These are phyloP conservation scores for Massariosphaeria phaeospora DNA, from an alignment of 495 filamentous ascomycete species.

Conservation along the genomic window DNA sequence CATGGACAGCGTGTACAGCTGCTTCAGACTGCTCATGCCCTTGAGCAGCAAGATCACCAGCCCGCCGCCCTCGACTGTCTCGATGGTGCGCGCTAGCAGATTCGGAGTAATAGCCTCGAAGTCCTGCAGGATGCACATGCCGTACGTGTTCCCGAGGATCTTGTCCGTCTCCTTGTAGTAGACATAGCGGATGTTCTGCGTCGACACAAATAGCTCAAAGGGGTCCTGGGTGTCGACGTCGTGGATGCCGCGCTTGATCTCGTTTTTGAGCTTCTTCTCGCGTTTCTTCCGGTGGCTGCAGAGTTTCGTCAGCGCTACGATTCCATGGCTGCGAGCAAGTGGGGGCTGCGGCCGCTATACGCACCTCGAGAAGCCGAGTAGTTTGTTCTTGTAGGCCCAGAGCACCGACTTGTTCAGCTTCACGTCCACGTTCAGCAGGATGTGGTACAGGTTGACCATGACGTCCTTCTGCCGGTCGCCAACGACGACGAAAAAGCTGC, in stretches of 20 bases:
- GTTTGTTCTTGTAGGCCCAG: constrained; percentile 99
- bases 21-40: constrained; percentile 94
- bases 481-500: constrained; percentile 95
- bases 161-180: constrained; percentile 99
- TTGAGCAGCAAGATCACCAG: constrained; percentile 86
- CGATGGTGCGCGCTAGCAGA: constrained; percentile 86
- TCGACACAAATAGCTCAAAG: constrained; percentile 95
- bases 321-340: too few species aligned
- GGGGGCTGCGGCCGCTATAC: too few species aligned
- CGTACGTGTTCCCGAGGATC: constrained; percentile 96
- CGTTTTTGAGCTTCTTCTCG: constrained; percentile 95
- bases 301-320: background rate
- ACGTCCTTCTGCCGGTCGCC: constrained; percentile 96
- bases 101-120: constrained; percentile 98
- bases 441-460: constrained; percentile 91
- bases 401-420: constrained; percentile 96
- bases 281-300: constrained; percentile 89
- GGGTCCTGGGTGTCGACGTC: constrained; percentile 95
- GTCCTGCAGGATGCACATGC: constrained; percentile 97
- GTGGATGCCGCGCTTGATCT: constrained; percentile 90
- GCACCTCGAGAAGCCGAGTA: constrained; percentile 79
- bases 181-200: constrained; percentile 95
- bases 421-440: constrained; percentile 81
- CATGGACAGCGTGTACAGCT: constrained; percentile 96
- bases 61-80: constrained; percentile 96